Evolutionary conservation across 768 basidiomycete genomes (phyloP).

Genomic region (Exsudoporus frostii): DNA sequence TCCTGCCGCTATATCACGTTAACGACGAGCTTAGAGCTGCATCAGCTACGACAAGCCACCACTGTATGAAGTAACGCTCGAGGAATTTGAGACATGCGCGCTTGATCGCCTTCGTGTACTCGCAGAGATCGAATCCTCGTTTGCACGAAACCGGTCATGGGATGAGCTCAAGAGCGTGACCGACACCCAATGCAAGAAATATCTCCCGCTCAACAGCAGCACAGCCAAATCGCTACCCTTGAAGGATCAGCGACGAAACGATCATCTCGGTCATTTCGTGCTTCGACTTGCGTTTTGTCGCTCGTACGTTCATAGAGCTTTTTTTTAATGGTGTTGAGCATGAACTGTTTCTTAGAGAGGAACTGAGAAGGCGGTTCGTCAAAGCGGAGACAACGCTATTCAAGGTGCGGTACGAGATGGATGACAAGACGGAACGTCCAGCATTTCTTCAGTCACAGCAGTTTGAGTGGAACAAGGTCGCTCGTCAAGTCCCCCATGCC

Average conservation of each 20-base stretch:
- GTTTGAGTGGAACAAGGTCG: slow-evolving; percentile 64
- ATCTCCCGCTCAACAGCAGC: slow-evolving; percentile 66
- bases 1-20: slow-evolving; percentile 7
- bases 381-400: slow-evolving; percentile 88
- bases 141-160: slow-evolving; percentile 77
- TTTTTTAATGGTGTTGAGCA: not conserved
- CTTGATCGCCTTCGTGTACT: slow-evolving; percentile 84
- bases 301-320: slow-evolving; percentile 61
- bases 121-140: slow-evolving; percentile 88
- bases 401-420: slow-evolving; percentile 71
- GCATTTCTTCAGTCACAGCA: slow-evolving; percentile 54
- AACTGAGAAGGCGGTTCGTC: slow-evolving; percentile 82
- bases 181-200: slow-evolving; percentile 61
- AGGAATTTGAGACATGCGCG: slow-evolving; percentile 92
- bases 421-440: slow-evolving; percentile 53
- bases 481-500: slow-evolving; percentile 10
- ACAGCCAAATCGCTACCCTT: slow-evolving; percentile 45
- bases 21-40: slow-evolving; percentile 4
- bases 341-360: slow-evolving; percentile 56
- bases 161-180: slow-evolving; percentile 73
- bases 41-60: slow-evolving; percentile 85
- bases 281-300: slow-evolving; percentile 92
- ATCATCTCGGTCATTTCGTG: slow-evolving; percentile 92
- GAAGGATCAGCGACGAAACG: slow-evolving; percentile 69
- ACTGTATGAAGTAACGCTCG: slow-evolving; percentile 82